A percentile compares a stretch with the other conserved stretches of the same genome.
Evolutionary conservation across 495 filamentous ascomycete species (phyloP).

Genomic region (Cercophora scortea): DNA sequence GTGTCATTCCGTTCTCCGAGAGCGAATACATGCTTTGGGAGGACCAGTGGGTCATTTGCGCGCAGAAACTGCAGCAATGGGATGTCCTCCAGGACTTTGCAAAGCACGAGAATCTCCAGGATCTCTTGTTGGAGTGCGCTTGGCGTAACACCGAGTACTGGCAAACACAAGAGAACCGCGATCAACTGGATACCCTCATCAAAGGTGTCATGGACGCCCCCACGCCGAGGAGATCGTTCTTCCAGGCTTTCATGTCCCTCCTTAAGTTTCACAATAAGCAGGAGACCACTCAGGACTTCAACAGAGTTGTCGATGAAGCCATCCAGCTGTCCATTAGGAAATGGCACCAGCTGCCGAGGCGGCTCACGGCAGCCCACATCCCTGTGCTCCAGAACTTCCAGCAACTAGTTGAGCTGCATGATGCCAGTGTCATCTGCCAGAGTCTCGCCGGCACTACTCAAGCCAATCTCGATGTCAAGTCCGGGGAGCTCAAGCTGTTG

Average conservation of each 20-base stretch:
- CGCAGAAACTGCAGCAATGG: slow-evolving; percentile 98
- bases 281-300: slow-evolving; percentile 74
- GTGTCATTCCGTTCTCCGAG: slow-evolving; percentile 87
- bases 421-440: slow-evolving; percentile 89
- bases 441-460: slow-evolving; percentile 80
- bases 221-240: slow-evolving; percentile 86
- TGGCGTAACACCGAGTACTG: slow-evolving; percentile 94
- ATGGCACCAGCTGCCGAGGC: slow-evolving; percentile 92
- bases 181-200: slow-evolving; percentile 82
- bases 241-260: slow-evolving; percentile 95
- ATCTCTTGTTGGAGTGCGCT: slow-evolving; percentile 87
- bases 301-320: slow-evolving; percentile 83
- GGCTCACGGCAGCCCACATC: slow-evolving; percentile 91
- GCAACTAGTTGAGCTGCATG: slow-evolving; percentile 94
- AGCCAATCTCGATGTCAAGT: slow-evolving; percentile 84
- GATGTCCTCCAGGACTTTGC: slow-evolving; percentile 94
- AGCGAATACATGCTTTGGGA: slow-evolving; percentile 99
- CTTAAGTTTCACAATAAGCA: slow-evolving; percentile 86
- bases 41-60: slow-evolving; percentile 96
- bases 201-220: slow-evolving; percentile 96
- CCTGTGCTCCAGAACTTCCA: slow-evolving; percentile 96
- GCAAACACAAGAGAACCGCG: slow-evolving; percentile 74
- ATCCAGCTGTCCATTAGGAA: slow-evolving; percentile 95
- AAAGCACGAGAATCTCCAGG: slow-evolving; percentile 98
- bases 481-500: slow-evolving; percentile 88